Base-by-base conservation (phyloP, 1,284 basidiomycete species). In the Anthracocystis panici-leucophaei region DNA sequence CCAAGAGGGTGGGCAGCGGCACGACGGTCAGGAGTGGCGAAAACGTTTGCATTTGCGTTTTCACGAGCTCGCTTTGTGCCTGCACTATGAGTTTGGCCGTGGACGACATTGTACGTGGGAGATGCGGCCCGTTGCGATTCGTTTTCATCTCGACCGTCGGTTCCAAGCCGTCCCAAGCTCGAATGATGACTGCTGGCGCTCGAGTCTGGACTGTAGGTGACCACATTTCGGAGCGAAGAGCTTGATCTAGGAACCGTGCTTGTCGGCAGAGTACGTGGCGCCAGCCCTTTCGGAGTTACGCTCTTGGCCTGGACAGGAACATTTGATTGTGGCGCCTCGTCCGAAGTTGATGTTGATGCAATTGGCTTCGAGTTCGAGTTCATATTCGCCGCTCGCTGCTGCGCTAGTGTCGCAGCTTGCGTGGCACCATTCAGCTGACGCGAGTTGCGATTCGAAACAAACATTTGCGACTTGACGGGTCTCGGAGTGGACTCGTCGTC, bases 131-230 rank as follows among this genome's bases (percentile, higher is more conserved):
- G 33, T 20, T 59, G 57, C 48, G 20, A 29, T 8, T 46, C 23
- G n/a, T 31, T 21, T 29, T 62, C 54, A 12, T 59, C 55, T 49
- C 51, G 59, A 56, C 23, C 59, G 11, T 63, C 59, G 59, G 31
- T 14, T 35, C 31, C 49, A 20, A 25, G 55, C 21, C 53, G 58
- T 25, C 54, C 55, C 11, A 50, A 40, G 38, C 54, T 54, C 25
- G 68, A 61, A 21, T 65, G 59, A 41, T 50, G 65, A 35, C 73
- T 75, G 53, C 73, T 71, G 52, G 42, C 57, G 9, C 64, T 75
- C 44, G 65, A 64, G 16, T 75, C 73, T 21, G 73, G 73, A 16
- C 67, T 71, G 56, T 75, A 75, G 11, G 64, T 75, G 53, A 75
- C 65, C 0, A 75, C 64, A 27, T 75, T 71, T 27, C 73, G 73